Evolutionary conservation across 1,284 basidiomycete genomes (phyloP), one percentile per base, ranked within the genome.

Genomic region (Porogramme epimiltina): DNA sequence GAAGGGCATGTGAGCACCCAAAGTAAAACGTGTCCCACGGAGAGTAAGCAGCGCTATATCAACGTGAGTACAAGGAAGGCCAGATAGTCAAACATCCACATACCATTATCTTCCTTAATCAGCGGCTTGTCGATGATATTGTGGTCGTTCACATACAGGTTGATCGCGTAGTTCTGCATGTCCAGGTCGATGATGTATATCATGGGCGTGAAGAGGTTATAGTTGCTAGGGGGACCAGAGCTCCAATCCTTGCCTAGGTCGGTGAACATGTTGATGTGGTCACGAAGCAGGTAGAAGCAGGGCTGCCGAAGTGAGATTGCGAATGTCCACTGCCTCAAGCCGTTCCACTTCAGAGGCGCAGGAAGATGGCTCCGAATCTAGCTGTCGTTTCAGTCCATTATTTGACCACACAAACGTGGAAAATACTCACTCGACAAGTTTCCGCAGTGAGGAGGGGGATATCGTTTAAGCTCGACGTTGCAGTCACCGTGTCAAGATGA

Each of bases 71-170:
- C 34, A 16, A 16, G 15, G n/a, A n/a, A 26, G 4, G 3, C 0
- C 20, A 18, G 3, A 11, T 28, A 18, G 18, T 2, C n/a, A 20
- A 31, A 23, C 15, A 18, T 19, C 19, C n/a, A 42, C 62, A 5
- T 62, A 91, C 93, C 85, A 67, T 97, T 97, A 58, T 91, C 87
- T 18, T 93, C 87, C 48, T 73, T 75, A 44, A 85, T 76, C 24
- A 87, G 72, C 1, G 93, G 93, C 56, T 88, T 89, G 73, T 95
- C 93, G 51, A 98, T 91, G 65, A 98, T 93, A 66, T 98, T 97
- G 64, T 94, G 92, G 67, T 98, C 95, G 65, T 97, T 98, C 54
- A 90, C 84, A 65, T 91, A 94, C n/a, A 91, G 69, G 61, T 90
- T 87, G 45, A 95, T 67, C 53, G 84, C 79, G 68, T 87, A 95